Percentiles rank a stretch among this genome's conserved stretches.
Evolutionary conservation across 495 filamentous ascomycete species (phyloP).

Genomic region (Daldinia decipiens): DNA sequence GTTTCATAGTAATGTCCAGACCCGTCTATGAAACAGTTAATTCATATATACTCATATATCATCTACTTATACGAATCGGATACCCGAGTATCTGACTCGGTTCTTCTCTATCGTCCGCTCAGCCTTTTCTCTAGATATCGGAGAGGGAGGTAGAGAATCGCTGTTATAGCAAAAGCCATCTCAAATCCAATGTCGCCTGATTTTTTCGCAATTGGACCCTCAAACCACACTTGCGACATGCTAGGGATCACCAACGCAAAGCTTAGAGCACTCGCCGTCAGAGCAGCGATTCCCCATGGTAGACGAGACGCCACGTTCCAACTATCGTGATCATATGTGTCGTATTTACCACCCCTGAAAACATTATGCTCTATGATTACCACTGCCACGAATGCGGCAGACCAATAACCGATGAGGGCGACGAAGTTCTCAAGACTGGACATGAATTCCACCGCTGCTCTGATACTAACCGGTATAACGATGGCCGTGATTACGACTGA

Average conservation of each 20-base stretch:
- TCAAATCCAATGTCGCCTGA: conserved; percentile 70
- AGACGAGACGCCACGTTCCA: conserved; percentile 60
- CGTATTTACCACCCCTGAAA: conserved; percentile 52
- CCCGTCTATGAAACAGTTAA: background rate
- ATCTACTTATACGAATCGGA: too few species aligned
- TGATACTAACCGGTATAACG: conserved; percentile 63
- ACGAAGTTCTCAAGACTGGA: conserved; percentile 64
- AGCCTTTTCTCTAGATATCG: conserved; percentile 54
- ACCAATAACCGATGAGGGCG: conserved; percentile 66
- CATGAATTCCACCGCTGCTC: conserved; percentile 62
- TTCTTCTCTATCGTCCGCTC: conserved; percentile 30
- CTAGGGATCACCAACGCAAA: conserved; percentile 62
- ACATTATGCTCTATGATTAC: conserved; percentile 61
- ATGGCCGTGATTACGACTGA: conserved; percentile 60
- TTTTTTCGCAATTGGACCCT: conserved; percentile 62
- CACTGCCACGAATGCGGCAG: conserved; percentile 62
- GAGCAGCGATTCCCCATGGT: conserved; percentile 60
- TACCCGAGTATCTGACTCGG: too few species aligned
- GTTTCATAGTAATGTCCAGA: background rate
- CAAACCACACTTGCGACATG: conserved; percentile 67
- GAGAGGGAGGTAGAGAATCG: conserved; percentile 59
- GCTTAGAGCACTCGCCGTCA: conserved; percentile 50
- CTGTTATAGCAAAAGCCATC: conserved; percentile 61
- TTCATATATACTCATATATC: background rate
- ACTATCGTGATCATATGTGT: conserved; percentile 55